Evolutionary conservation across 1,284 basidiomycete species (phyloP).

Genomic region (Cryptococcus sp.): DNA sequence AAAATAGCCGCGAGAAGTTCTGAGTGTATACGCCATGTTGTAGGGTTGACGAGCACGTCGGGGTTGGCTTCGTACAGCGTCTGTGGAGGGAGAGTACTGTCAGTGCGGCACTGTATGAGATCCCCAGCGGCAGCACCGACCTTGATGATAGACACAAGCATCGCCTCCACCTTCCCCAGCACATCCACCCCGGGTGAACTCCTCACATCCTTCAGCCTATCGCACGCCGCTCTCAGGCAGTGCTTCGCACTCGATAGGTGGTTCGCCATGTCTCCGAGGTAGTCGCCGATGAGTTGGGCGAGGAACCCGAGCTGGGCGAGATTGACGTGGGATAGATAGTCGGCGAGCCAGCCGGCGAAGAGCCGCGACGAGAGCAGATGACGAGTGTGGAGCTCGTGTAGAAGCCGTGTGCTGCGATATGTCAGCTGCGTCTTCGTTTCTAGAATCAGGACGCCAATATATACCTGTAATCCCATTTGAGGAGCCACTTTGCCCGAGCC

Average conservation of each 20-base stretch:
- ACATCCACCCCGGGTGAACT: constrained; percentile 24
- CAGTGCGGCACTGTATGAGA: neutral
- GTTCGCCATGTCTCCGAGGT: constrained; percentile 66
- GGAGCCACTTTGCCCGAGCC: constrained; percentile 29
- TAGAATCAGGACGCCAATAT: neutral
- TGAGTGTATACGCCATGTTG: constrained; percentile 57
- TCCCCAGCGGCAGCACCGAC: constrained; percentile 10
- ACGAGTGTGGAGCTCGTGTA: constrained; percentile 74
- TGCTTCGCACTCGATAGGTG: constrained; percentile 33
- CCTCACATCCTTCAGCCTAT: constrained; percentile 66
- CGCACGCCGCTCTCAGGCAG: constrained; percentile 36
- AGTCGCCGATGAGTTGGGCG: constrained; percentile 71
- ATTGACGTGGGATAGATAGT: constrained; percentile 70
- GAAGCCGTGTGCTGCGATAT: constrained; percentile 61
- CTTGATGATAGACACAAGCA: constrained; percentile 34
- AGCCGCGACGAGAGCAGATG: constrained; percentile 76
- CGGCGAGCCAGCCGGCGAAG: constrained; percentile 78
- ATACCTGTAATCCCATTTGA: constrained; percentile 45
- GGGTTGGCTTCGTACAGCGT: constrained; percentile 30
- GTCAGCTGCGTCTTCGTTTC: neutral
- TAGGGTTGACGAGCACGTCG: constrained; percentile 36
- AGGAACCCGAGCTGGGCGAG: constrained; percentile 82
- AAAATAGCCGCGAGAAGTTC: constrained; percentile 27
- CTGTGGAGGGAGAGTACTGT: constrained; percentile 5
- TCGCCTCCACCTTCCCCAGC: constrained; percentile 28